Evolutionary conservation across 2,329 filamentous ascomycete species (phyloP).

Genomic region (Plenodomus biglobosus): DNA sequence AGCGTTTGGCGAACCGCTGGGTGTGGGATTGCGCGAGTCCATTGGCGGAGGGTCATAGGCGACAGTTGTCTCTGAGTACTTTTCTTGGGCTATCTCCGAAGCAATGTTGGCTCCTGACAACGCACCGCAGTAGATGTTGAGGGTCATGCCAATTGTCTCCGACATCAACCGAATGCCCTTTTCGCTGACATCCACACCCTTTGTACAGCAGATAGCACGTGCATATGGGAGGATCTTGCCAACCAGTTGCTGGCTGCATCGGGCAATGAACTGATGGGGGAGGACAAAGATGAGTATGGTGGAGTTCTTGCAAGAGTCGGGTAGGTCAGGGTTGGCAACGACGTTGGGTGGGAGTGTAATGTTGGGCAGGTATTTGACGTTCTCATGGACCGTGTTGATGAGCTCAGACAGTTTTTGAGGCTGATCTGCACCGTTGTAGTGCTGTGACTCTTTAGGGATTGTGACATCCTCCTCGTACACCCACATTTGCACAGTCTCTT

Average conservation of each 20-base stretch:
- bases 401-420: constrained; percentile 85
- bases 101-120: constrained; percentile 96
- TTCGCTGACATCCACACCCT: constrained; percentile 91
- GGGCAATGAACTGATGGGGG: constrained; percentile 91
- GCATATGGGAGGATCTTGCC: constrained; percentile 91
- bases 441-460: constrained; percentile 68
- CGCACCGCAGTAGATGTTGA: constrained; percentile 96
- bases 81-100: constrained; percentile 89
- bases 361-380: constrained; percentile 95
- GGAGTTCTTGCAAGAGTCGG: constrained; percentile 77
- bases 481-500: constrained; percentile 96
- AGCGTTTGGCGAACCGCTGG: constrained; percentile 52
- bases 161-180: constrained; percentile 87
- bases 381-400: constrained; percentile 93
- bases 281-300: constrained; percentile 95
- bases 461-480: constrained; percentile 91
- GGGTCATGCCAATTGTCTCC: constrained; percentile 85
- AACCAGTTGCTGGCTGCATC: constrained; percentile 78
- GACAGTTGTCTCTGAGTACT: constrained; percentile 96
- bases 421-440: constrained; percentile 66
- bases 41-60: constrained; percentile 91
- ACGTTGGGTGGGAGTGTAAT: constrained; percentile 82
- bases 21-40: constrained; percentile 76
- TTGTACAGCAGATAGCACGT: constrained; percentile 94
- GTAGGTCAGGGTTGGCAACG: constrained; percentile 77